These are phyloP conservation scores for Dictyostelium purpureum DNA, from an alignment of 78 protist genomes.

Conservation along the genomic window DNA sequence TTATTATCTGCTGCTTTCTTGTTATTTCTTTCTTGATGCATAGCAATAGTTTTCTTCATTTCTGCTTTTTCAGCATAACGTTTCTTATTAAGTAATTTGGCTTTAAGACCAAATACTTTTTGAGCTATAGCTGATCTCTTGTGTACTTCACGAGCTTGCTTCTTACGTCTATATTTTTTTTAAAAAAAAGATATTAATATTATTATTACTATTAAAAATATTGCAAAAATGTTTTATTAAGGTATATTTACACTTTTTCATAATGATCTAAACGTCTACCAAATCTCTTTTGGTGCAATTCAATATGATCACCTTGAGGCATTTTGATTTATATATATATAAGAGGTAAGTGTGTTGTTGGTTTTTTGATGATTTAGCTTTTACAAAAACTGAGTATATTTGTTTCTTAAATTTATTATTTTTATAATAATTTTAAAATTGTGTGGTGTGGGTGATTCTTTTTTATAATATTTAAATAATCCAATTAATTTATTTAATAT, in stretches of 20 bases:
- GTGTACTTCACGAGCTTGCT: conserved; percentile 95
- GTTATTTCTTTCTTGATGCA: conserved; percentile 93
- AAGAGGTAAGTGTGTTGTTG: background rate
- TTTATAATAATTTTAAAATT: background rate
- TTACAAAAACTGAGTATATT: background rate
- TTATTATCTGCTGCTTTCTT: conserved; percentile 90
- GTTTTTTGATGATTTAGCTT: background rate
- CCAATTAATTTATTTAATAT: background rate
- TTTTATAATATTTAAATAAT: background rate
- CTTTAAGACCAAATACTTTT: conserved; percentile 95
- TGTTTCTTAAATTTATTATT: background rate
- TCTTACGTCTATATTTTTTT: conserved; percentile 90
- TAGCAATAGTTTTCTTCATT: conserved; percentile 94
- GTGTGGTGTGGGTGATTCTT: background rate
- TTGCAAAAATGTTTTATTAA: background rate
- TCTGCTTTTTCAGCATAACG: conserved; percentile 97
- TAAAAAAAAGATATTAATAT: background rate
- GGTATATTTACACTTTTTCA: conserved; percentile 88
- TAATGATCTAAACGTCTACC: conserved; percentile 95
- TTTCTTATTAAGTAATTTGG: conserved; percentile 95
- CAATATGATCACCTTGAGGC: conserved; percentile 94
- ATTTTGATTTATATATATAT: conserved; percentile 6
- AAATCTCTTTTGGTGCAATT: conserved; percentile 95
- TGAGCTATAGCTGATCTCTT: conserved; percentile 90
- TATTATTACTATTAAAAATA: background rate